These are phyloP conservation scores for Williopsis jadinii DNA, from an alignment of 1,139 yeast species.

Conservation along the genomic window DNA sequence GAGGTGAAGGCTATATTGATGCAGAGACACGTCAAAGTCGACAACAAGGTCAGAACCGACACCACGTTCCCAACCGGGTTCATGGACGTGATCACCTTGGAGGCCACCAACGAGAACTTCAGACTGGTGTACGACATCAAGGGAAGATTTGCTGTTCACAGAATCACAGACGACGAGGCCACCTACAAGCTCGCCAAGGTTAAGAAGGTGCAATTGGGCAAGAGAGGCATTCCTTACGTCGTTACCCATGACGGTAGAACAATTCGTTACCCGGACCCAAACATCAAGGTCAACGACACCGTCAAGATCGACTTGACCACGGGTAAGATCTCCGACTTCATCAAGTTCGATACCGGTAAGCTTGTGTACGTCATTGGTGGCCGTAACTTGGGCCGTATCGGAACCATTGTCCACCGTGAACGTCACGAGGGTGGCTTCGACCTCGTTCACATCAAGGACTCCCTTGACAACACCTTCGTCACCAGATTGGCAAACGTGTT, in stretches of 20 bases:
- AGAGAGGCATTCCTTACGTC: conserved; percentile 96
- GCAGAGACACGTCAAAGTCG: conserved; percentile 99
- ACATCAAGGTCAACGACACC: conserved; percentile 92
- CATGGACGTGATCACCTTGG: conserved; percentile 96
- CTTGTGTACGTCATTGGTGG: conserved; percentile 98
- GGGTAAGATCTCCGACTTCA: conserved; percentile 87
- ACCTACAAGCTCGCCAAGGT: conserved; percentile 97
- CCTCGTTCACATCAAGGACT: conserved; percentile 96
- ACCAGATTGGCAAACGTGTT: conserved; percentile 97
- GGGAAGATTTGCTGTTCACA: conserved; percentile 99
- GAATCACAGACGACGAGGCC: conserved; percentile 98
- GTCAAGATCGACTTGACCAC: conserved; percentile 94
- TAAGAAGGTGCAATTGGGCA: conserved; percentile 95
- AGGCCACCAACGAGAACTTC: conserved; percentile 98
- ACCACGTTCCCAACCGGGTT: conserved; percentile 98
- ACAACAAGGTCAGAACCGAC: conserved; percentile 99
- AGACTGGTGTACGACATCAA: conserved; percentile 96
- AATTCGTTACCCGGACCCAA: conserved; percentile 98
- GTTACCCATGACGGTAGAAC: conserved; percentile 99
- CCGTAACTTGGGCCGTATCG: conserved; percentile 99
- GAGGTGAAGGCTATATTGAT: conserved; percentile 98
- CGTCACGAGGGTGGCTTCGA: conserved; percentile 99
- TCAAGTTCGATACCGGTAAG: conserved; percentile 94
- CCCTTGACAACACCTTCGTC: conserved; percentile 95
- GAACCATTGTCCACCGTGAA: conserved; percentile 97